Evolutionary conservation across 2,329 filamentous ascomycete genomes (phyloP), one percentile per base, ranked within the genome.

Genomic region (Sodiomyces alkalinus): DNA sequence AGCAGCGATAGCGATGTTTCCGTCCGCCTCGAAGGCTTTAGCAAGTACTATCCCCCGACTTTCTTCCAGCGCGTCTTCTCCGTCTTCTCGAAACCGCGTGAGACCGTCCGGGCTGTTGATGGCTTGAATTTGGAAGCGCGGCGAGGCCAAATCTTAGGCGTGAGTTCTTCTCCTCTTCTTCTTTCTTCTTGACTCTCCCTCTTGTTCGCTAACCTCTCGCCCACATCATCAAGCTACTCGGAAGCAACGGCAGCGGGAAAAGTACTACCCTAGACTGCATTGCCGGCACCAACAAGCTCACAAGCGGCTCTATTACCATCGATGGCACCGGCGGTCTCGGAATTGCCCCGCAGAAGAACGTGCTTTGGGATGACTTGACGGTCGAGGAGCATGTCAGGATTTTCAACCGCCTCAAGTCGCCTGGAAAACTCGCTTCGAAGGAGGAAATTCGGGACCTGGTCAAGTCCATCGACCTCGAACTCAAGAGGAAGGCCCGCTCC

Each of bases 91-190:
- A 57, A 55, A 34, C 53, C 60, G 3, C 64, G 62, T n/a, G 66
- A 75, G 20, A 72, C 72, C 1, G 82, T 93, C 1, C 52, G 76
- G n/a, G 86, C 86, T 4, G 83, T 94, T 22, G 64, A 83, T 33
- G 60, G 74, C 22, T 56, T 94, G 20, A 77, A 65, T 28, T 59
- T 94, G 26, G 64, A 68, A 12, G 80, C 81, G 3, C 63, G 69
- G 4, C 70, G 74, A 37, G 86, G 86, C 1, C 77, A 92, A 41
- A 92, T 94, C 29, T 67, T 92, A 45, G 80, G 86, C 2, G n/a
- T n/a, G n/a, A n/a, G n/a, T n/a, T n/a, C n/a, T n/a, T n/a, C n/a
- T n/a, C n/a, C n/a, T n/a, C n/a, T n/a, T n/a, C n/a, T n/a, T n/a
- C n/a, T n/a, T n/a, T n/a, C n/a, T n/a, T n/a, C n/a, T n/a, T n/a